Evolutionary conservation across 2,329 filamentous ascomycete species (phyloP), one percentile per base, ranked within the genome.

Genomic region (Claviceps sp.): DNA sequence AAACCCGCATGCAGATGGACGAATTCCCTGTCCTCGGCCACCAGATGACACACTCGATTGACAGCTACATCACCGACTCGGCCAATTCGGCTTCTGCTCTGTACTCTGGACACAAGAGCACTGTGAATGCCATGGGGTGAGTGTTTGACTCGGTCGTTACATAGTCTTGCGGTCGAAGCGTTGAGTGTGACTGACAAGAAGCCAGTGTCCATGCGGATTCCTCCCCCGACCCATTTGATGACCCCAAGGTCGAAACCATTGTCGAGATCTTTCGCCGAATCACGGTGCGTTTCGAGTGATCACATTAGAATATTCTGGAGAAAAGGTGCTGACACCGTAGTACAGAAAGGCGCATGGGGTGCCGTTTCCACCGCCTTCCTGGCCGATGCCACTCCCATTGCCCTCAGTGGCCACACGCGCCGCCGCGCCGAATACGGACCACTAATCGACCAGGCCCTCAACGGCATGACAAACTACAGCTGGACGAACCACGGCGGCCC

Each of bases 11-110:
- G 76, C 76, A 81, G 62, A 74, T 94, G 72, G 88, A 94, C 70
- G 77, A 89, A 62, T 93, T 93, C 69, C 87, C 88, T 2, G 78
- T 90, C n/a, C 64, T 91, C 11, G 88, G 88, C 20, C 88, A 94
- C 66, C 87, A 91, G 69, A 91, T 93, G 83, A 90, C 87, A 11
- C 87, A 91, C 68, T 90, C 86, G 1, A 80, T 93, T 62, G 87
- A 91, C 70, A 82, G 75, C 48, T 91, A 87, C 74, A 91, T 93
- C 63, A 93, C 87, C 40, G 87, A 93, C 66, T 88, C 84, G 55
- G 88, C 88, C 68, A 93, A 93, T 70, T 89, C 84, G 5, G 87
- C 87, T 4, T 87, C 84, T 44, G 85, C 87, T 16, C 73, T 93
- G 18, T 93, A 91, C 71, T 82, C 79, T 24, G 88, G 88, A 37